A percentile compares a stretch with the other conserved stretches of the same genome.
Evolutionary conservation across 495 filamentous ascomycete species (phyloP).

Genomic region (Entonaema liquescens): DNA sequence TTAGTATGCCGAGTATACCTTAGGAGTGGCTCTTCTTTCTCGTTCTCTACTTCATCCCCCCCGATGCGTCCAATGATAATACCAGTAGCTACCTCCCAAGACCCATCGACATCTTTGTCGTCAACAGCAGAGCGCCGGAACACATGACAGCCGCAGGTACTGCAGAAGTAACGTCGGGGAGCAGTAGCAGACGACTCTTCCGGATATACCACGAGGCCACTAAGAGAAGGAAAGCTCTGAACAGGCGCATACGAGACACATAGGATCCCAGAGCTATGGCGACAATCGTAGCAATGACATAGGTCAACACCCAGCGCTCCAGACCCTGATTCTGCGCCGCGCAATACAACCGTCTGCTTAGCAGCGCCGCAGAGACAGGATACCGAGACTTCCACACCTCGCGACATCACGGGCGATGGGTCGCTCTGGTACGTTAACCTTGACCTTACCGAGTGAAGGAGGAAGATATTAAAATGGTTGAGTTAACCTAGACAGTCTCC

Average conservation of each 20-base stretch:
- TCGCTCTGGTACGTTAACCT: background rate
- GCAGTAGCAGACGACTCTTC: conserved; percentile 8
- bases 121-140: conserved; percentile 48
- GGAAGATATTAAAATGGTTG: background rate
- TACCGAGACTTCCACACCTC: conserved; percentile 36
- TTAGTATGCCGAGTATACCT: conserved; percentile 57
- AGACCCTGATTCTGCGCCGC: conserved; percentile 29
- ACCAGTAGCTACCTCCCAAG: conserved; percentile 49
- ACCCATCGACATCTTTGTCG: conserved; percentile 45
- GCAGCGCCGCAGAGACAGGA: conserved; percentile 67
- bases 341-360: conserved; percentile 53
- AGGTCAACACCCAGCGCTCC: conserved; percentile 50
- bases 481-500: background rate
- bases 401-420: background rate
- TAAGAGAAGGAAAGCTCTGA: conserved; percentile 42
- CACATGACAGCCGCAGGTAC: conserved; percentile 72
- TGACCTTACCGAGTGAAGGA: background rate
- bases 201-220: conserved; percentile 57
- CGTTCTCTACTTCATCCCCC: background rate
- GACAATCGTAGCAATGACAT: conserved; percentile 73
- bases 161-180: conserved; percentile 68
- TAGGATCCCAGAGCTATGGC: conserved; percentile 66
- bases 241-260: conserved; percentile 61
- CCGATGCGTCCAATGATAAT: conserved; percentile 28
- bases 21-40: conserved; percentile 19